These are phyloP conservation scores for Calophaca sinica DNA, from an alignment of 306 rosid species.

Conservation along the genomic window DNA sequence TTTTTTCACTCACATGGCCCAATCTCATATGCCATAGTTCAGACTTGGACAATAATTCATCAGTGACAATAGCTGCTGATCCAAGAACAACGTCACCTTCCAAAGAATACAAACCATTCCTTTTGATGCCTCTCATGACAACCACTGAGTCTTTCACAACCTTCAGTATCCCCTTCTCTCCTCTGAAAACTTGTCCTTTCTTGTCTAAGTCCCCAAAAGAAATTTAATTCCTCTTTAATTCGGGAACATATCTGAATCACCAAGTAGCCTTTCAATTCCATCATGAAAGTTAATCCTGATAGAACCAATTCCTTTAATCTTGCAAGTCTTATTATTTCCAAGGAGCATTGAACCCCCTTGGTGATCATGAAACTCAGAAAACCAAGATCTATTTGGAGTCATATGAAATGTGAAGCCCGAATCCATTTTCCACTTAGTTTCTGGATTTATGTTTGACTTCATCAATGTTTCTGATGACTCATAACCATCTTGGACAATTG, in stretches of 20 bases:
- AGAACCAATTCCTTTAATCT: not conserved
- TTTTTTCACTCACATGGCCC: not conserved
- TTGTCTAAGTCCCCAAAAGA: not conserved
- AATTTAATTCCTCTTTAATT: too few relatives aligned
- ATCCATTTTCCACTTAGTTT: too few relatives aligned
- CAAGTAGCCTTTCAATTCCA: too few relatives aligned
- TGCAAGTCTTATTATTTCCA: not conserved
- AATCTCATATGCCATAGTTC: not conserved
- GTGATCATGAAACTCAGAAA: not conserved
- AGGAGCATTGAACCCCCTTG: not conserved
- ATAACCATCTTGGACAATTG: too few relatives aligned
- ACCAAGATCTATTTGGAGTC: not conserved
- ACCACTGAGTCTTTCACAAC: not conserved
- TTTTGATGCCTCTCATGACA: not conserved
- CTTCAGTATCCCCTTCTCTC: not conserved
- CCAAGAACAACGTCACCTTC: not conserved
- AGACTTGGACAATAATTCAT: not conserved
- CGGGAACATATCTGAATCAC: too few relatives aligned
- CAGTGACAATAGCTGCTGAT: not conserved
- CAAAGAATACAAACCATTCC: not conserved
- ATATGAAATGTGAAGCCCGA: not conserved
- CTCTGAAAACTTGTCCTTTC: not conserved
- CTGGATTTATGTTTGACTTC: too few relatives aligned
- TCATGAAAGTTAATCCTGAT: too few relatives aligned
- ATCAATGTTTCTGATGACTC: too few relatives aligned